phyloP scores from a whole-genome alignment of 2,329 filamentous ascomycete species.

The Celoporthe dispersa region DNA sequence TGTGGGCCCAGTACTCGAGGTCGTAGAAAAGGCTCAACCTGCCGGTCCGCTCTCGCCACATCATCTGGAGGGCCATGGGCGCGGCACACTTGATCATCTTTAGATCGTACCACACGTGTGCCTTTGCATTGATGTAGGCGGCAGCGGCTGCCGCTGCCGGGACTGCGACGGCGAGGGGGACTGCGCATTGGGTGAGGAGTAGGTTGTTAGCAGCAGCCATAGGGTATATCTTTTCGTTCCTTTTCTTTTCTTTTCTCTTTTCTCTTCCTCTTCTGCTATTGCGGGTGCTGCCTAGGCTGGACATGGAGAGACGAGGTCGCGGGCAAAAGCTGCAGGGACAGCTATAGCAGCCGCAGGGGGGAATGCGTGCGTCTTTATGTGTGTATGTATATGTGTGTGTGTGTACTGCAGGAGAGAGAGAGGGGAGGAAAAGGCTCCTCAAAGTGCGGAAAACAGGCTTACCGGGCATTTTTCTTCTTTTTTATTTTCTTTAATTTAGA shows the following conservation, averaged over 20 bases:
- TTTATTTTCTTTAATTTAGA: background rate
- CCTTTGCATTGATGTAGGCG: conserved; percentile 80
- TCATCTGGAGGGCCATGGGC: conserved; percentile 48
- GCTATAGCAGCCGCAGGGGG: background rate
- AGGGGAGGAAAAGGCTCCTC: background rate
- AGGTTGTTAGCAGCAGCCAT: conserved; percentile 25
- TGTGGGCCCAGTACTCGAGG: conserved; percentile 69
- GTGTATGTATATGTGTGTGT: background rate
- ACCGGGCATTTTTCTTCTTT: conserved; percentile 22
- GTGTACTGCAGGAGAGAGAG: background rate
- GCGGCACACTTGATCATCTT: conserved; percentile 60
- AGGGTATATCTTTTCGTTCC: too few relatives aligned
- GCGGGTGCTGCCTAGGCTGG: background rate
- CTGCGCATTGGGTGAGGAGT: conserved; percentile 38
- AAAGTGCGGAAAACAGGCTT: background rate
- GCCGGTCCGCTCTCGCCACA: conserved; percentile 58
- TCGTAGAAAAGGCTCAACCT: conserved; percentile 74
- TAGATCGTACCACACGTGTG: conserved; percentile 68
- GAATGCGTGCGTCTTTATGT: background rate
- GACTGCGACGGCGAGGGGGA: conserved; percentile 57
- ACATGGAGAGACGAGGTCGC: background rate
- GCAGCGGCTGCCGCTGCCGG: conserved; percentile 68
- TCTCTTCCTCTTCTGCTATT: background rate
- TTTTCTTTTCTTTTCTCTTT: too few relatives aligned
- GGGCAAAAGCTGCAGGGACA: background rate